Percentiles rank a stretch among this genome's conserved stretches.
These are phyloP conservation scores for Thuja plicata DNA, from an alignment of 83 land plant species.

Conservation along the genomic window DNA sequence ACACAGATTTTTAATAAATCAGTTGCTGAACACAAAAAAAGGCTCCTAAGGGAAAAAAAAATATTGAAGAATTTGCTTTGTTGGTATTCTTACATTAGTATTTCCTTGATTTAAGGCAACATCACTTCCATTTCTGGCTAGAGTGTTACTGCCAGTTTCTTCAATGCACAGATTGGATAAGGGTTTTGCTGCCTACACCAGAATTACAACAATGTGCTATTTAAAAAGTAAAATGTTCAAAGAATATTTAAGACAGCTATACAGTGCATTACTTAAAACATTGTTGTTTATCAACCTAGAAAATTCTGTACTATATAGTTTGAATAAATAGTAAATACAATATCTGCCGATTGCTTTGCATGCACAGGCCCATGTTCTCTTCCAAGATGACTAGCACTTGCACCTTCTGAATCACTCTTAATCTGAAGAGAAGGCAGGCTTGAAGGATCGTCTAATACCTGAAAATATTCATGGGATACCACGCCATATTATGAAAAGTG, in stretches of 20 bases:
- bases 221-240: not conserved
- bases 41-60: not conserved
- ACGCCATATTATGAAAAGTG: not conserved
- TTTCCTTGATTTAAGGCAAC: not conserved
- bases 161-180: conserved; percentile 18
- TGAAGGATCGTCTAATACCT: not conserved
- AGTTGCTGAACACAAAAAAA: not conserved
- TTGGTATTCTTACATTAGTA: not conserved
- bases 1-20: too few species aligned
- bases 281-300: not conserved
- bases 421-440: not conserved
- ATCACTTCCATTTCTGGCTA: not conserved
- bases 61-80: not conserved
- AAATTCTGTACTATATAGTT: not conserved
- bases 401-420: not conserved
- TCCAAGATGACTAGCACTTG: not conserved
- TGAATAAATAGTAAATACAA: too few species aligned
- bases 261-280: not conserved
- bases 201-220: not conserved
- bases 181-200: conserved; percentile 25
- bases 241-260: not conserved
- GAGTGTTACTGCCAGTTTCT: not conserved
- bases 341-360: not conserved
- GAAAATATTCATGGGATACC: not conserved
- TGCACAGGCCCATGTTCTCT: not conserved